Conservation (phyloP, 176 grass and related monocot species). For the Hordeum vulgare region DNA sequence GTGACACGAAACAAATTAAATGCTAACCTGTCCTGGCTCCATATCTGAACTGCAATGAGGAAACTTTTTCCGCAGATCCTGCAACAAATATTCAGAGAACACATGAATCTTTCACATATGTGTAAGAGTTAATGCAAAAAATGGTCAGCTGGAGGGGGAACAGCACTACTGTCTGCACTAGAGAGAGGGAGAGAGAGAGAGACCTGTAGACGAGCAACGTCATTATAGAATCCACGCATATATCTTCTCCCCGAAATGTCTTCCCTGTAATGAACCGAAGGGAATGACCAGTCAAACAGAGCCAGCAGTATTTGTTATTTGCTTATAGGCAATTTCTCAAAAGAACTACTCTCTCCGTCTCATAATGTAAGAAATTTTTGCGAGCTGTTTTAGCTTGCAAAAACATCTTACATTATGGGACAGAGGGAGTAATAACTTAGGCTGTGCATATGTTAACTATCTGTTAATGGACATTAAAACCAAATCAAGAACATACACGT, state of each 20-base stretch:
- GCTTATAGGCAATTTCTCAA: background rate
- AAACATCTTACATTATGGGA: no score
- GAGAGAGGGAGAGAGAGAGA: background rate
- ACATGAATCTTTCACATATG: background rate
- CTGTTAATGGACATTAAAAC: background rate
- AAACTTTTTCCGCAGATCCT: constrained; percentile 56
- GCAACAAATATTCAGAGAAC: constrained; percentile 9
- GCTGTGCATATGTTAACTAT: background rate
- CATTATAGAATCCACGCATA: constrained; percentile 51
- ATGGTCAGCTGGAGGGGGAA: background rate
- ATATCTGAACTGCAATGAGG: constrained; percentile 36
- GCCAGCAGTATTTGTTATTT: background rate
- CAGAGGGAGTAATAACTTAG: no score
- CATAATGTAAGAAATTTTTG: no score
- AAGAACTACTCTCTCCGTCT: no score
- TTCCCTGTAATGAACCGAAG: constrained; percentile 35
- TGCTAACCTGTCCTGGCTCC: constrained; percentile 41
- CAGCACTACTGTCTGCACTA: accelerated
- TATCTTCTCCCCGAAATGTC: constrained; percentile 72
- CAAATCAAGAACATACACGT: constrained; percentile 45
- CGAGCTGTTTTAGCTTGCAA: no score
- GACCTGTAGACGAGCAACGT: constrained; percentile 75
- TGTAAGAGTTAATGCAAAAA: background rate
- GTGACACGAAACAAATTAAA: background rate
- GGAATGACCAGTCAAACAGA: background rate